Evolutionary conservation across 1,284 basidiomycete species (phyloP).

Genomic region (Ganoderma sinense): DNA sequence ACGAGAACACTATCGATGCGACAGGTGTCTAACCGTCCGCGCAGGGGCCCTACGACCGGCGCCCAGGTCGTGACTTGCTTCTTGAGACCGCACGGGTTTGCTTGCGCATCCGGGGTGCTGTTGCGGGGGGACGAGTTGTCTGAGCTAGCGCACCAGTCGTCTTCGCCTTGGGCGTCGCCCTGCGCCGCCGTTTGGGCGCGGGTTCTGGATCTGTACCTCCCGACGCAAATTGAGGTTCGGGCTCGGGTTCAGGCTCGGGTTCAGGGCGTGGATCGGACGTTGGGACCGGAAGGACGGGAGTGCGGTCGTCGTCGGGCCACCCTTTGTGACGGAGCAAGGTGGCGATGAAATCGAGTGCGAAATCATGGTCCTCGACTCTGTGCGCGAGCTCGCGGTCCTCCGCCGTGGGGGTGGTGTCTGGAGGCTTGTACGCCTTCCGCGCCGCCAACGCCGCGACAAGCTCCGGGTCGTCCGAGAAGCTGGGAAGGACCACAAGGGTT

Average conservation of each 20-base stretch:
- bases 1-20: not conserved
- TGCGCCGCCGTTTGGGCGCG: not conserved
- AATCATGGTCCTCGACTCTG: not conserved
- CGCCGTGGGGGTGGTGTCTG: not conserved
- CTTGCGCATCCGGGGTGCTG: not conserved
- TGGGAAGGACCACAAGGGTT: not conserved
- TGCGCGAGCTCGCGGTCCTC: not conserved
- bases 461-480: not conserved
- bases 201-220: too few species aligned
- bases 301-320: not conserved
- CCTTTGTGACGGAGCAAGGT: not conserved
- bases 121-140: not conserved
- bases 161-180: not conserved
- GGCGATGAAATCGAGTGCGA: not conserved
- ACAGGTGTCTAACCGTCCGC: not conserved
- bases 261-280: too few species aligned
- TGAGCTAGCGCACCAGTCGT: not conserved
- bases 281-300: not conserved
- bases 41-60: not conserved
- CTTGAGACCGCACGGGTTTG: not conserved
- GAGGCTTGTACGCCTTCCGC: not conserved
- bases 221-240: not conserved
- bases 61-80: not conserved
- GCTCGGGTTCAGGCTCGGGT: not conserved
- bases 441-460: not conserved